A percentile compares a stretch with the other conserved stretches of the same genome.
These are phyloP conservation scores for Panellus pusillus DNA, from an alignment of 768 basidiomycete species.

Conservation along the genomic window DNA sequence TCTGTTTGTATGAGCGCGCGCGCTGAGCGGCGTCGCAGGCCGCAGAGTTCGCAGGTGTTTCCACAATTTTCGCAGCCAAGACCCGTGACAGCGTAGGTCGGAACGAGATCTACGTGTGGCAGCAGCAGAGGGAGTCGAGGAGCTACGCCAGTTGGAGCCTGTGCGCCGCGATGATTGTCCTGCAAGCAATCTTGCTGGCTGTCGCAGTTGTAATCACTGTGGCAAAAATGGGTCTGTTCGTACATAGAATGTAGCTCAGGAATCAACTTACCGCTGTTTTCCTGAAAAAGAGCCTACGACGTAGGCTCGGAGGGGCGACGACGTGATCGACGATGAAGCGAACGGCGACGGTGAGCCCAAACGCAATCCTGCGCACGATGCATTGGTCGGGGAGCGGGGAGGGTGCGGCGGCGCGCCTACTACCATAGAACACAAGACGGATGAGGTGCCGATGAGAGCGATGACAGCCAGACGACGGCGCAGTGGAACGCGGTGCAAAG, in stretches of 20 bases:
- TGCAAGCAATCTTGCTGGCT: background rate
- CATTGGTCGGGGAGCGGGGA: too few relatives aligned
- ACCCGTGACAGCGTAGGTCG: background rate
- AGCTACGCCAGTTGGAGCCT: background rate
- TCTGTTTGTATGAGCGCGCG: too few relatives aligned
- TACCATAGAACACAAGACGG: background rate
- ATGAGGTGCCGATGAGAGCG: background rate
- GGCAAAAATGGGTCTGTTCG: too few relatives aligned
- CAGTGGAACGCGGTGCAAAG: background rate
- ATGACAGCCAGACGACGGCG: too few relatives aligned
- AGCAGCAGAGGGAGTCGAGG: background rate
- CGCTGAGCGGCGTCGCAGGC: conserved; percentile 1
- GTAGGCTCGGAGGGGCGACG: too few relatives aligned
- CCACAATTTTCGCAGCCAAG: conserved; percentile 10
- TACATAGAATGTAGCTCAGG: too few relatives aligned
- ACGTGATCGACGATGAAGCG: too few relatives aligned
- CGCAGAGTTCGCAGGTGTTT: background rate
- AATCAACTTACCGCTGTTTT: too few relatives aligned
- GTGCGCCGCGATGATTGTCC: background rate
- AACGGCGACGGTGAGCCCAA: too few relatives aligned
- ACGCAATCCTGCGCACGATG: too few relatives aligned
- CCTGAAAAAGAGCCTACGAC: too few relatives aligned
- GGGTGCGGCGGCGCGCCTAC: too few relatives aligned
- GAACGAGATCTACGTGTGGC: conserved; percentile 8
- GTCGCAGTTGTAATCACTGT: background rate